phyloP scores from a whole-genome alignment of 805 yeast species.

The Pichia thaimueangensis region DNA sequence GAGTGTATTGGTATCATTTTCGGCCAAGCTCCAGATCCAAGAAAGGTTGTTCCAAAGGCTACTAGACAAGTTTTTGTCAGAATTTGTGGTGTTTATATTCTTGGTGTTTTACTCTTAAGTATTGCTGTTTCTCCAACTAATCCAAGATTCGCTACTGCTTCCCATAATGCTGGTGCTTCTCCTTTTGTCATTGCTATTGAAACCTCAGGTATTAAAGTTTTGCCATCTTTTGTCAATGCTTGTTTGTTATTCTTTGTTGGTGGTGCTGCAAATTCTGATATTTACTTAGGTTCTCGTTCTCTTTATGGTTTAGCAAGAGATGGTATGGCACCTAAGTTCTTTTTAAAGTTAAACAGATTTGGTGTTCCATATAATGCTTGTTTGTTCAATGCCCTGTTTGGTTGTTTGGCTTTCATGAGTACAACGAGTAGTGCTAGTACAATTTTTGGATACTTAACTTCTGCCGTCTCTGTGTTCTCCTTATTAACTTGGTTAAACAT shows the following conservation, averaged over 20 bases:
- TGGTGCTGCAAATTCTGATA: conserved; percentile 62
- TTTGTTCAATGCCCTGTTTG: conserved; percentile 14
- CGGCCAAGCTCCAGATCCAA: conserved; percentile 42
- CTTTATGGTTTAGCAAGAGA: conserved; percentile 55
- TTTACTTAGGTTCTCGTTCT: conserved; percentile 60
- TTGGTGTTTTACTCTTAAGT: conserved; percentile 43
- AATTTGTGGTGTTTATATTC: conserved; percentile 43
- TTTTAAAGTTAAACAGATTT: conserved; percentile 56
- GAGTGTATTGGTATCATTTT: conserved; percentile 44
- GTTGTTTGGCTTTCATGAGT: conserved; percentile 16
- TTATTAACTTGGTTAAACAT: conserved; percentile 19
- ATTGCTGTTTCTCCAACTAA: conserved; percentile 47
- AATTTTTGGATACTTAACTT: conserved; percentile 17
- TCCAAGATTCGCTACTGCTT: conserved; percentile 37
- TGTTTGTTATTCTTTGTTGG: conserved; percentile 56
- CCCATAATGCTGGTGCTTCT: conserved; percentile 47
- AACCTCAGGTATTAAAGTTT: conserved; percentile 45
- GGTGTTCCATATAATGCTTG: conserved; percentile 50
- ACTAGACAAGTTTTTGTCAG: conserved; percentile 48
- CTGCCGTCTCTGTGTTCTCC: conserved; percentile 19
- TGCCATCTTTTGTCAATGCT: conserved; percentile 60
- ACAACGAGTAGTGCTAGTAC: conserved; percentile 7
- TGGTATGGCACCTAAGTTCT: conserved; percentile 50
- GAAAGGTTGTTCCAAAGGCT: conserved; percentile 44
- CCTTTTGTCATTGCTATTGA: conserved; percentile 63